These are phyloP conservation scores for Cocos nucifera DNA, from an alignment of 176 grass and related monocot genomes.

Conservation along the genomic window DNA sequence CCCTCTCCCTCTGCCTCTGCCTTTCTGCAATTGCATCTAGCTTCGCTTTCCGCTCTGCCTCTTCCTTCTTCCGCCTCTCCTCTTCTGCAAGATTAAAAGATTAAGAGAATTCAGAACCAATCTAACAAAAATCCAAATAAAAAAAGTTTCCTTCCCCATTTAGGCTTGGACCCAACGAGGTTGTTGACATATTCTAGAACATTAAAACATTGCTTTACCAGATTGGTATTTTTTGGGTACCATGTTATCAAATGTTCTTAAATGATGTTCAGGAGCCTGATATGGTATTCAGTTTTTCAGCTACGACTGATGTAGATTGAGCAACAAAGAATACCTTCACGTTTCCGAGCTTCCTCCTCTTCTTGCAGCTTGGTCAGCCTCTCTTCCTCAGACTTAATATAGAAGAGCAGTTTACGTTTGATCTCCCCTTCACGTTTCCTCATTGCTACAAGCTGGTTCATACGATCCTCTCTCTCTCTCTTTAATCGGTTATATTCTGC, in stretches of 20 bases:
- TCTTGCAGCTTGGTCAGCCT: slow-evolving; percentile 35
- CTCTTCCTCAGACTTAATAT: slow-evolving; percentile 67
- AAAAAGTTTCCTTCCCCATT: no score
- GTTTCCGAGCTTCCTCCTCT: slow-evolving; percentile 78
- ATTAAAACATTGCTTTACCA: no score
- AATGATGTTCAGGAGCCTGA: no score
- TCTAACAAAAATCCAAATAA: no score
- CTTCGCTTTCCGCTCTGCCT: slow-evolving; percentile 65
- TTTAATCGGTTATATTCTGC: slow-evolving; percentile 48
- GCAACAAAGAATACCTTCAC: slow-evolving; percentile 41
- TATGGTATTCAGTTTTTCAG: no score
- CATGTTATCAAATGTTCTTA: no score
- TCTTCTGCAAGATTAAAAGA: slow-evolving; percentile 53
- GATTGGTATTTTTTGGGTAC: no score
- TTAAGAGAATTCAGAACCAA: no score
- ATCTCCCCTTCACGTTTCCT: slow-evolving; percentile 70
- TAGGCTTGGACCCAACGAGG: no score
- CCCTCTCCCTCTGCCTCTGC: slow-evolving; percentile 60
- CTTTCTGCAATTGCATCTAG: slow-evolving; percentile 78
- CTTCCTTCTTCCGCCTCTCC: slow-evolving; percentile 74
- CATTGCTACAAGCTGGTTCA: slow-evolving; percentile 54
- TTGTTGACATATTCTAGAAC: no score
- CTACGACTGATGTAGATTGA: not conserved
- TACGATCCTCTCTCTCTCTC: slow-evolving; percentile 67
- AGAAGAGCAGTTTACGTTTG: slow-evolving; percentile 70